These are phyloP conservation scores for Coniophora puteana DNA, from an alignment of 1,284 basidiomycete species.

Conservation along the genomic window DNA sequence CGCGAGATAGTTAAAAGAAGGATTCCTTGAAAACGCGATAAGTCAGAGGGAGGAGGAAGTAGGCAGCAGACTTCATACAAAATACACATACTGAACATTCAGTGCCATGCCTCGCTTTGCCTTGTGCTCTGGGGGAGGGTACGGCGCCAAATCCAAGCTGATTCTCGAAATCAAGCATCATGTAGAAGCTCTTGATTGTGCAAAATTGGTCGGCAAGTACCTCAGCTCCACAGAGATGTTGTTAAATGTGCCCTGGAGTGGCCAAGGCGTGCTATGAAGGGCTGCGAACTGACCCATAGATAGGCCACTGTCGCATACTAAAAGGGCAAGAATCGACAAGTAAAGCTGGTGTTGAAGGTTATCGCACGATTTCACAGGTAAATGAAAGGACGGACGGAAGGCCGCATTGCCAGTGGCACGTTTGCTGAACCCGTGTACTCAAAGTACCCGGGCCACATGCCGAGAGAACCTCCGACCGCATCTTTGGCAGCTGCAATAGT, in stretches of 20 bases:
- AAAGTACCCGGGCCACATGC: too few relatives aligned
- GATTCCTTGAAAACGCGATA: too few relatives aligned
- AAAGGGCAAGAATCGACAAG: conserved; percentile 29
- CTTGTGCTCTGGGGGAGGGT: conserved; percentile 17
- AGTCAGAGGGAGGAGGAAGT: background rate
- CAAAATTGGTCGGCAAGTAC: conserved; percentile 12
- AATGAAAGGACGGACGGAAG: too few relatives aligned
- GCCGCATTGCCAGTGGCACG: too few relatives aligned
- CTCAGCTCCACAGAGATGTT: conserved; percentile 3
- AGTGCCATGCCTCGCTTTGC: conserved; percentile 29
- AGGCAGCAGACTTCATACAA: background rate
- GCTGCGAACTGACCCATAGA: conserved; percentile 32
- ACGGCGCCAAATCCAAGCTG: conserved; percentile 21
- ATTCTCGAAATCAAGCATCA: conserved; percentile 13
- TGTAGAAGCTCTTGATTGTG: conserved; percentile 17
- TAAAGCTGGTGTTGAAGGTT: conserved; percentile 30
- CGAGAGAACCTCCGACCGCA: too few relatives aligned
- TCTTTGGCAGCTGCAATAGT: too few relatives aligned
- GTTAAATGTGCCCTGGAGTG: conserved; percentile 18
- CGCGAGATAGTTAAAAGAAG: conserved; percentile 44
- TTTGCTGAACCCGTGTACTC: too few relatives aligned
- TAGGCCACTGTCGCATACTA: conserved; percentile 26
- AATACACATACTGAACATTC: conserved; percentile 28
- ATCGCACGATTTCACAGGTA: conserved; percentile 22
- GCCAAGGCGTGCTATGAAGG: conserved; percentile 26